Conservation (phyloP, 257 asterid genomes). For the Nicotiana undulata region DNA sequence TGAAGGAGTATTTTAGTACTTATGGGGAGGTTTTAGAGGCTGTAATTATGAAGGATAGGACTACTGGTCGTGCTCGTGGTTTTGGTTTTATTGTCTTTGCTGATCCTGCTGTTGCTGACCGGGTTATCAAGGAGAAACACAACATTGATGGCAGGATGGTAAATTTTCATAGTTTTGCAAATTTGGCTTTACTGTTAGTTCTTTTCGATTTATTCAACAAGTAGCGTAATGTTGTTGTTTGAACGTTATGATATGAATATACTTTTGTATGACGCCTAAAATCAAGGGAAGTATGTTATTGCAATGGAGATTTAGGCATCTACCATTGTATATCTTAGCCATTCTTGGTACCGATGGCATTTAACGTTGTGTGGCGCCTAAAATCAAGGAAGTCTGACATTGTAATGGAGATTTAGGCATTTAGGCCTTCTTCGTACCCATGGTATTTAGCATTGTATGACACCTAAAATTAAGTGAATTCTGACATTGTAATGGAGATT, state of each 20-base stretch:
- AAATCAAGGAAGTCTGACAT: background rate
- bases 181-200: background rate
- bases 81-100: constrained; percentile 23
- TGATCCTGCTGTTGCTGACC: constrained; percentile 24
- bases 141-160: constrained; percentile 27
- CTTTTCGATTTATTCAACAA: background rate
- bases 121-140: constrained; percentile 24
- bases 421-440: background rate
- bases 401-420: background rate
- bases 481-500: background rate
- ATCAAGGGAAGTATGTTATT: background rate
- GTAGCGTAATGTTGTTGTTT: constrained; percentile 1
- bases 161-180: background rate
- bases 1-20: constrained; percentile 18
- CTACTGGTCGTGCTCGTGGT: constrained; percentile 25
- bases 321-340: background rate
- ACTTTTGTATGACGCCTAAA: background rate
- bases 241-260: background rate
- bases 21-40: constrained; percentile 23
- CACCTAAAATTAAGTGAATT: background rate
- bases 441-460: background rate
- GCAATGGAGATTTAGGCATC: background rate
- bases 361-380: background rate
- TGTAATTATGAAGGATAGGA: constrained; percentile 21
- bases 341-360: background rate